Evolutionary conservation across 2,329 filamentous ascomycete genomes (phyloP).

Genomic region (Trematosphaeria pertusa): DNA sequence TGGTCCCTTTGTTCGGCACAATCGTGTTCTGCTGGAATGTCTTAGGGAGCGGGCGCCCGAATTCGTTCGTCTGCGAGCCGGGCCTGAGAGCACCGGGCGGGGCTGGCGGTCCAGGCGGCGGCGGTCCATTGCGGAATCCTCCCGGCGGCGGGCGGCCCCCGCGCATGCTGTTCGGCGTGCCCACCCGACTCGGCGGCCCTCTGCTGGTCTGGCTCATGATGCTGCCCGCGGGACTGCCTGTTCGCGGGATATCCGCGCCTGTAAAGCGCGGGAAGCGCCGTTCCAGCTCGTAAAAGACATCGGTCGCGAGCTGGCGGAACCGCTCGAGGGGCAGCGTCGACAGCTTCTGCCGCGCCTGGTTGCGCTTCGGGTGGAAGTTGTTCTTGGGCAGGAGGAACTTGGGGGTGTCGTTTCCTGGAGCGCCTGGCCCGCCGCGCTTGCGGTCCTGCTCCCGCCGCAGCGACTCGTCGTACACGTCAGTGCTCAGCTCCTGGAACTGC

Average conservation of each 20-base stretch:
- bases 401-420: constrained; percentile 54
- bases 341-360: constrained; percentile 95
- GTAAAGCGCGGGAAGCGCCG: constrained; percentile 85
- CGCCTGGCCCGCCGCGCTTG: constrained; percentile 53
- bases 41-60: constrained; percentile 80
- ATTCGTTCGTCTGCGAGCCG: constrained; percentile 59
- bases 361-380: constrained; percentile 94
- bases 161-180: constrained; percentile 65
- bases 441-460: constrained; percentile 78
- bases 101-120: constrained; percentile 55
- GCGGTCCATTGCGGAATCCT: constrained; percentile 38
- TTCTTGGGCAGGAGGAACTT: constrained; percentile 81
- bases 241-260: constrained; percentile 70
- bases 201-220: constrained; percentile 59
- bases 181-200: constrained; percentile 63
- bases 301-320: constrained; percentile 90
- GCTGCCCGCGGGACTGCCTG: constrained; percentile 68
- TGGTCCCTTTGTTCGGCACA: constrained; percentile 95
- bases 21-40: constrained; percentile 96
- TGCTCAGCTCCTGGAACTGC: constrained; percentile 97
- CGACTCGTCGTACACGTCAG: constrained; percentile 95
- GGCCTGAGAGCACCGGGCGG: constrained; percentile 43
- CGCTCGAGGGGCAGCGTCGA: constrained; percentile 85
- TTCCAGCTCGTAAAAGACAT: constrained; percentile 95
- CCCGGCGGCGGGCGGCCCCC: constrained; percentile 46